Evolutionary conservation across 2,329 filamentous ascomycete genomes (phyloP).

Genomic region (Sclerotinia trifoliorum): DNA sequence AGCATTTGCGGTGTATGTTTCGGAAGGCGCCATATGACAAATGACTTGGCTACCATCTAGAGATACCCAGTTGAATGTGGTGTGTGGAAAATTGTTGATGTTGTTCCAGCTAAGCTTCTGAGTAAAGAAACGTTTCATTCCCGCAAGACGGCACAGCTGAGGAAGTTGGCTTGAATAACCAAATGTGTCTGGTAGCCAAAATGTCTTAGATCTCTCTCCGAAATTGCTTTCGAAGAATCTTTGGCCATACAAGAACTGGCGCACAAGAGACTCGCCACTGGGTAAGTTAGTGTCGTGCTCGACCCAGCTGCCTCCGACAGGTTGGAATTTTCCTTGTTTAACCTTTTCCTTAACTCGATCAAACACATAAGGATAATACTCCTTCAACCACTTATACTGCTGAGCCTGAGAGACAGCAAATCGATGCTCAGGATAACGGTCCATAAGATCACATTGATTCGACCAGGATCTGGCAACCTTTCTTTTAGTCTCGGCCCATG

Average conservation of each 20-base stretch:
- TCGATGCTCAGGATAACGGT: slow-evolving; percentile 88
- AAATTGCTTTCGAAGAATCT: slow-evolving; percentile 93
- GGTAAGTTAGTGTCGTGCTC: slow-evolving; percentile 98
- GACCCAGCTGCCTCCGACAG: slow-evolving; percentile 97
- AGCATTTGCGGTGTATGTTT: slow-evolving; percentile 93
- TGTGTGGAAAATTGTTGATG: slow-evolving; percentile 98
- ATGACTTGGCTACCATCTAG: slow-evolving; percentile 95
- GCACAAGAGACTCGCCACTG: slow-evolving; percentile 87
- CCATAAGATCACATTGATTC: slow-evolving; percentile 93
- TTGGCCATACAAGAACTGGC: slow-evolving; percentile 95
- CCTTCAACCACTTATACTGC: slow-evolving; percentile 96
- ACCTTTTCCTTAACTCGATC: slow-evolving; percentile 90
- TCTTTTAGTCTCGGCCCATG: slow-evolving; percentile 94
- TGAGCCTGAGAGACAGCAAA: slow-evolving; percentile 94
- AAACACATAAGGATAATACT: slow-evolving; percentile 83
- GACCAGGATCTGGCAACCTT: slow-evolving; percentile 97
- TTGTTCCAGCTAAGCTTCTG: slow-evolving; percentile 99
- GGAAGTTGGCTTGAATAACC: slow-evolving; percentile 95
- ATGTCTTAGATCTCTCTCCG: slow-evolving; percentile 82
- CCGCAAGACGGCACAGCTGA: slow-evolving; percentile 88
- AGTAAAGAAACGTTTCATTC: slow-evolving; percentile 94
- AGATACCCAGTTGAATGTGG: slow-evolving; percentile 97
- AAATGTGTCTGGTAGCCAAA: slow-evolving; percentile 98
- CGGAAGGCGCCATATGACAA: slow-evolving; percentile 93
- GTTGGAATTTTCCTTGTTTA: slow-evolving; percentile 85